Evolutionary conservation across 2,329 filamentous ascomycete genomes (phyloP).

Genomic region (Plectosphaerella plurivora): DNA sequence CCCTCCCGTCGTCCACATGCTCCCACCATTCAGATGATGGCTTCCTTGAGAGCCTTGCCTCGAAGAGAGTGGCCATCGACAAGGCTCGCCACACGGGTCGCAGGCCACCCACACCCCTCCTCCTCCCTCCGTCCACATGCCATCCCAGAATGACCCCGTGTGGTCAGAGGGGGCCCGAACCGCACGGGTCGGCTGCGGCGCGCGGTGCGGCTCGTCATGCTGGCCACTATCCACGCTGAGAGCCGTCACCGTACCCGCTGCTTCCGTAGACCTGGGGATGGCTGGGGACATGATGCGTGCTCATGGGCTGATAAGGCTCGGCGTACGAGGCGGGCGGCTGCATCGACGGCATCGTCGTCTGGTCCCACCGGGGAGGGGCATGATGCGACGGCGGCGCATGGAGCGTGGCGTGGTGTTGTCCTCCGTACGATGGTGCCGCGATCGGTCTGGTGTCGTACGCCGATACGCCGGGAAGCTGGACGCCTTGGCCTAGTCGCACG

Average conservation of each 20-base stretch:
- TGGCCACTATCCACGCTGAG: conserved; percentile 32
- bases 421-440: conserved; percentile 29
- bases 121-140: too few species aligned
- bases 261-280: conserved; percentile 37
- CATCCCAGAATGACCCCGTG: too few species aligned
- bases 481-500: conserved; percentile 6
- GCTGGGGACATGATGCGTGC: conserved; percentile 25
- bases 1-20: too few species aligned
- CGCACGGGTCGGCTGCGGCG: neutral
- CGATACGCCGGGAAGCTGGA: conserved; percentile 31
- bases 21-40: neutral
- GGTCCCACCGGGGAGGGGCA: conserved; percentile 29
- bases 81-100: too few species aligned
- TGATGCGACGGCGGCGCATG: conserved; percentile 29
- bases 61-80: too few species aligned
- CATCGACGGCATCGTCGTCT: conserved; percentile 17
- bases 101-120: too few species aligned
- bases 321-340: conserved; percentile 27
- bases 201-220: neutral
- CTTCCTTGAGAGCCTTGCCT: too few species aligned
- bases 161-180: neutral
- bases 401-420: conserved; percentile 23
- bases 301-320: conserved; percentile 32
- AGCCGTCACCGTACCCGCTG: conserved; percentile 35
- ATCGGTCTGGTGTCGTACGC: conserved; percentile 31